These are phyloP conservation scores for Austroboletus eburneus DNA, from an alignment of 768 basidiomycete genomes.

Conservation along the genomic window DNA sequence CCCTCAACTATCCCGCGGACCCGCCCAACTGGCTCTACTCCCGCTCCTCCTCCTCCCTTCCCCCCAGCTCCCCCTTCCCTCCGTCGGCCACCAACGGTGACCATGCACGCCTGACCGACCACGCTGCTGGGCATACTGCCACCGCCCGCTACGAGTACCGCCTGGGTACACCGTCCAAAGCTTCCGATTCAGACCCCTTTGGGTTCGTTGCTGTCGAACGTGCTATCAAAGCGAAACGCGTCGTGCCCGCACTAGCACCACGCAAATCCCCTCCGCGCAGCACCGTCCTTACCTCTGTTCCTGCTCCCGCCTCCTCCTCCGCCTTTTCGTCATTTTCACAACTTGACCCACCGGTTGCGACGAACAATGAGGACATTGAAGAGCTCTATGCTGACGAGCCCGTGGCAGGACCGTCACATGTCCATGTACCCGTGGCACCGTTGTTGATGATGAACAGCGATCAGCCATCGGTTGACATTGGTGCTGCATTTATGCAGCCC, in stretches of 20 bases:
- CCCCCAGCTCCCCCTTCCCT: constrained; percentile 32
- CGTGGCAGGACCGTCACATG: constrained; percentile 24
- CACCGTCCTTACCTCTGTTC: constrained; percentile 11
- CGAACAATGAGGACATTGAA: constrained; percentile 31
- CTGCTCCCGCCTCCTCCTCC: constrained; percentile 12
- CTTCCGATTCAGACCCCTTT: constrained; percentile 48
- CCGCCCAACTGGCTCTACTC: constrained; percentile 29
- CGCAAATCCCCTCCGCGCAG: constrained; percentile 20
- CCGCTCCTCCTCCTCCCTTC: constrained; percentile 29
- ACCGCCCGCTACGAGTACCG: constrained; percentile 17
- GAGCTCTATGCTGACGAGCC: constrained; percentile 34
- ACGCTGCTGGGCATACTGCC: background rate
- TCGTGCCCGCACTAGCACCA: constrained; percentile 8
- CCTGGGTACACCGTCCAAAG: constrained; percentile 19
- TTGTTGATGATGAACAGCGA: constrained; percentile 21
- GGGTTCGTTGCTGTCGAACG: constrained; percentile 54
- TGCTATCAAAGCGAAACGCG: constrained; percentile 43
- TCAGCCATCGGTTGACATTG: constrained; percentile 8
- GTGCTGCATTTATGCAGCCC: constrained; percentile 9
- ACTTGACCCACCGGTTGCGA: constrained; percentile 32
- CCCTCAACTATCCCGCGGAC: constrained; percentile 28
- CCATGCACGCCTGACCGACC: constrained; percentile 3
- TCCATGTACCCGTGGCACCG: constrained; percentile 16
- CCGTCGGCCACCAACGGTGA: constrained; percentile 20
- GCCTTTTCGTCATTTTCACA: constrained; percentile 30